Evolutionary conservation across 1,284 basidiomycete genomes (phyloP), one percentile per base, ranked within the genome.

Genomic region (Fomitiporia mediterranea): DNA sequence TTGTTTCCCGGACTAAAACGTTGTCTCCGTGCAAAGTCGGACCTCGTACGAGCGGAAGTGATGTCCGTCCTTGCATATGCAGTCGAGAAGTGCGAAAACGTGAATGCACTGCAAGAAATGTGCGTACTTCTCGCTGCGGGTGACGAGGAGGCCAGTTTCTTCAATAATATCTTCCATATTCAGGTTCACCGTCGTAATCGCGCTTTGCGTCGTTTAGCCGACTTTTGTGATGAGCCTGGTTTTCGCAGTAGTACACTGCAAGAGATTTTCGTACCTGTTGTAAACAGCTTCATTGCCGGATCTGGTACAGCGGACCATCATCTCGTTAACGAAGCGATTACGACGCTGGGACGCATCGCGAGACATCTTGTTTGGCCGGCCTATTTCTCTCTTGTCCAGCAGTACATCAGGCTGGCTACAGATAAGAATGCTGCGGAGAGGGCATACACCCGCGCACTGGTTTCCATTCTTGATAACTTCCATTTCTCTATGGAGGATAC

Each of bases 81-180:
- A 0, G 84, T 95, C 2, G 73, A 79, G 38, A 80, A 79, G 57
- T 92, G 90, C 61, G 71, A 77, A 2, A 69, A 74, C n/a, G 74
- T 93, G 19, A 68, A 72, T 0, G 70, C 79, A 1, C 72, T 98
- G 39, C 80, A 81, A 47, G 94, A 98, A 66, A 86, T 98, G 83
- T 80, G 73, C 5, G 78, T 84, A 8, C 74, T 99, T 8, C 78
- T 98, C n/a, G 91, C 90, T 3, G 84, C 80, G 15, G 94, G 92
- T 0, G 96, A 99, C 66, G 89, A 92, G 47, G 97, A 99, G 69
- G 94, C 93, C 27, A 95, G 89, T 68, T 96, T 99, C 74, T 98
- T 99, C 79, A 87, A 88, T 75, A 99, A 99, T 70, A 84, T 99
- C 51, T 83, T 91, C 61, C 97, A 99, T 69, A 85, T 99, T 52